Base-by-base conservation (phyloP, 2,329 filamentous ascomycete genomes). In the Venturia asperata region DNA sequence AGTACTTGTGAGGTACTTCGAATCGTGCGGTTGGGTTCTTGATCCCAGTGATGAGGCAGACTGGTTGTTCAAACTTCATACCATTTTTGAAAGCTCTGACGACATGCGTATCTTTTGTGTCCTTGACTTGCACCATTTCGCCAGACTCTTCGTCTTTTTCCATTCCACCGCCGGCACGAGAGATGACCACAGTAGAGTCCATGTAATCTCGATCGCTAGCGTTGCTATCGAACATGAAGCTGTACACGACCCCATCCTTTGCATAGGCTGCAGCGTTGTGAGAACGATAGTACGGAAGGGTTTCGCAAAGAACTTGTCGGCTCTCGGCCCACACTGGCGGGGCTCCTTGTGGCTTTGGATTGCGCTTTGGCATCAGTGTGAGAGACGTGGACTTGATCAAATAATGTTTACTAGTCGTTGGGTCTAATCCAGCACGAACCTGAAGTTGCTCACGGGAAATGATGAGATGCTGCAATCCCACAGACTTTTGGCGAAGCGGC, bases 291-390 rank as follows among this genome's bases (percentile, higher is more conserved):
- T 85, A 88, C 0, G 82, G 79, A 0, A 90, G 70, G 0, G 85
- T 80, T 69, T 90, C 85, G 68, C 84, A 88, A 0, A 91, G 75
- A 17, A 82, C 81, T 66, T 85, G 82, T 4, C 87, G 80, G 43
- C 75, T 77, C 5, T 83, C 76, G 0, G 85, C 80, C 83, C 84
- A 88, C 0, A 85, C 81, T 13, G 76, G 73, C 7, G 84, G 83
- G 21, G 72, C 66, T 21, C 73, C 72, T 21, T 64, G 60, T 7
- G 79, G 74, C 5, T 69, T 61, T 7, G 75, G 74, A 65, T 76
- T 76, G 52, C 30, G 15, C 52, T n/a, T 37, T n/a, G 39, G 10
- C 21, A 64, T 37, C 39, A 17, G 61, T 21, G 27, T 42, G n/a
- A 42, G 24, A 37, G 37, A n/a, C n/a, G n/a, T n/a, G n/a, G n/a